Evolutionary conservation across 2,329 filamentous ascomycete genomes (phyloP).

Genomic region (Setomelanomma holmii): DNA sequence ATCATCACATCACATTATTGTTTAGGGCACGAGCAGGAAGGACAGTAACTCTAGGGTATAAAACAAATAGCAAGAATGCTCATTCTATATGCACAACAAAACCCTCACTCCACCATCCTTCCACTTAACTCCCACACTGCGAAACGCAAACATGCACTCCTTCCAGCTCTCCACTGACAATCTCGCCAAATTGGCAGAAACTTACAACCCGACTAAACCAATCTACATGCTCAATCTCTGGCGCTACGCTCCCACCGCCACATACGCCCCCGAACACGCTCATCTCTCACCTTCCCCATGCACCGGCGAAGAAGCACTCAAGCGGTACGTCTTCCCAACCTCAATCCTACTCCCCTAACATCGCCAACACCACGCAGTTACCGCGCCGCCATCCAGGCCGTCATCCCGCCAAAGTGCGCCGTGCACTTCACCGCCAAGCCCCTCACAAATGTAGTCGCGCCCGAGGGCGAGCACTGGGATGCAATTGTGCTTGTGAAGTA

Average conservation of each 20-base stretch:
- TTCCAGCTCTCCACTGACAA: background rate
- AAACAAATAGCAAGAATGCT: background rate
- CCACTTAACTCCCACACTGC: background rate
- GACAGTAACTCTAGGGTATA: background rate
- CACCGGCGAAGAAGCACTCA: conserved; percentile 18
- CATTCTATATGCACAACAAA: background rate
- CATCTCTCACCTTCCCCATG: conserved; percentile 13
- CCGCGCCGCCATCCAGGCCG: conserved; percentile 6
- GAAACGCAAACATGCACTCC: background rate
- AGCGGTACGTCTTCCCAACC: background rate
- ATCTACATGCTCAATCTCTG: conserved; percentile 30
- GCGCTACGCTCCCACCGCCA: conserved; percentile 9
- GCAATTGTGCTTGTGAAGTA: conserved; percentile 13
- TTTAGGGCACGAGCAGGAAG: background rate
- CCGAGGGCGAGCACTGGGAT: conserved; percentile 14
- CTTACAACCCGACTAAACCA: conserved; percentile 15
- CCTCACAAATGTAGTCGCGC: background rate
- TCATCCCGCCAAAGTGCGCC: conserved; percentile 9
- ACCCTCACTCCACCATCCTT: background rate
- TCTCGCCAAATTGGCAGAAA: background rate
- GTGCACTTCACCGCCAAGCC: conserved; percentile 4
- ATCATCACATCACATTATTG: background rate
- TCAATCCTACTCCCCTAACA: background rate
- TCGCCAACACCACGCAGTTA: conserved; percentile 1
- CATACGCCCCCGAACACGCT: conserved; percentile 14